Conservation (phyloP, 495 filamentous ascomycete species). For the Xanthoparmelia taractica region DNA sequence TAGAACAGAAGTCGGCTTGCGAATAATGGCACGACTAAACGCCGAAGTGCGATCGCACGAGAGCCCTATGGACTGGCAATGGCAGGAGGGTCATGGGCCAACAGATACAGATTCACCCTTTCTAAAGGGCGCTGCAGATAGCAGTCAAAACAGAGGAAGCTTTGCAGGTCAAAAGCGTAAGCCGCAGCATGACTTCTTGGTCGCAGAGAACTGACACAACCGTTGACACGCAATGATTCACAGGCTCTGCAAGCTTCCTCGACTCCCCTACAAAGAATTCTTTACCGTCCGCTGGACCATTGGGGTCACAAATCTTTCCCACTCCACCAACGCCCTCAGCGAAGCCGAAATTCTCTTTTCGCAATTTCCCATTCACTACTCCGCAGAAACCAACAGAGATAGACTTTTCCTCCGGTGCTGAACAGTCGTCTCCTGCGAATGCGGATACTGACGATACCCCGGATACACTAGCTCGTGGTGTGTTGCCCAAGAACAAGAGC, state of each 20-base stretch:
- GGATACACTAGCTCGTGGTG: conserved; percentile 43
- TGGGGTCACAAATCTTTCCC: background rate
- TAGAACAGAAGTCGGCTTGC: background rate
- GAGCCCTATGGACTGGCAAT: conserved; percentile 65
- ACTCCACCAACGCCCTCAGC: background rate
- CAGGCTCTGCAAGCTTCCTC: conserved; percentile 6
- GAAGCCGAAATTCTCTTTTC: background rate
- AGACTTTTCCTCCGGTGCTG: conserved; percentile 71
- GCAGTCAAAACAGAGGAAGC: conserved; percentile 27
- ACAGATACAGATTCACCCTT: conserved; percentile 54
- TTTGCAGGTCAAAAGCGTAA: conserved; percentile 40
- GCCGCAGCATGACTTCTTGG: conserved; percentile 22
- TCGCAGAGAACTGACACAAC: background rate
- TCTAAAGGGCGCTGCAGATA: conserved; percentile 20
- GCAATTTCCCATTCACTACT: conserved; percentile 59
- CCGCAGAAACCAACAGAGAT: conserved; percentile 62
- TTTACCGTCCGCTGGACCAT: background rate
- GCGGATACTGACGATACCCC: conserved; percentile 64
- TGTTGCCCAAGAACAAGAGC: conserved; percentile 34
- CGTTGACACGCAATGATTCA: background rate
- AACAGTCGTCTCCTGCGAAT: conserved; percentile 66
- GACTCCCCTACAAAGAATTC: conserved; percentile 7
- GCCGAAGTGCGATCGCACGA: conserved; percentile 42
- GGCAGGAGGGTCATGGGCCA: conserved; percentile 47
- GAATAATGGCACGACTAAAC: conserved; percentile 27